Conservation (phyloP, 352 stramenopile genomes). For the Phytophthora lateralis region DNA sequence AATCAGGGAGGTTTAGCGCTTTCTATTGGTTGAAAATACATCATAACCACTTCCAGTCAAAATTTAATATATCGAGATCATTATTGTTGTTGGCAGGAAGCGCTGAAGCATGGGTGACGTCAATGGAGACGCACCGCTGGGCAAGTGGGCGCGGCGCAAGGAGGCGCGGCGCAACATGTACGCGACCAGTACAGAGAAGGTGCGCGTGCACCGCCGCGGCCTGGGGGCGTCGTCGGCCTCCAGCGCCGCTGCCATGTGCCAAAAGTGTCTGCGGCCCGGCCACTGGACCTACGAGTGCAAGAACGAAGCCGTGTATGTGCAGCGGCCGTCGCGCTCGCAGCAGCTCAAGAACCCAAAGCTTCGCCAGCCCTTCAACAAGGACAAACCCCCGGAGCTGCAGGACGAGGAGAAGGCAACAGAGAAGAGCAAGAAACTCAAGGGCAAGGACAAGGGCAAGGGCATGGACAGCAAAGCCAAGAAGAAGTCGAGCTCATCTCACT, state of each 20-base stretch:
- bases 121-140: slow-evolving; percentile 49
- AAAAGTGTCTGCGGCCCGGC: slow-evolving; percentile 80
- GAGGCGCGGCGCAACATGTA: slow-evolving; percentile 86
- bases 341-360: slow-evolving; percentile 84
- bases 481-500: slow-evolving; percentile 11
- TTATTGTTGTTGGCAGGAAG: not conserved
- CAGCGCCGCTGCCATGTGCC: slow-evolving; percentile 59
- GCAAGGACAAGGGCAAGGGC: slow-evolving; percentile 24
- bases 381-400: slow-evolving; percentile 63
- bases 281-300: slow-evolving; percentile 92
- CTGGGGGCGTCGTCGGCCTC: slow-evolving; percentile 22
- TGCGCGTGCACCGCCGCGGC: slow-evolving; percentile 58
- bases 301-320: slow-evolving; percentile 82
- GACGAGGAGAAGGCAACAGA: slow-evolving; percentile 41
- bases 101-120: slow-evolving; percentile 33
- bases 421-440: slow-evolving; percentile 34
- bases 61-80: not conserved
- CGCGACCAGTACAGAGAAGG: slow-evolving; percentile 78
- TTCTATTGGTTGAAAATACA: slow-evolving; percentile 14
- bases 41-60: not conserved
- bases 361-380: slow-evolving; percentile 81
- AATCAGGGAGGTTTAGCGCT: slow-evolving; percentile 14
- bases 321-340: slow-evolving; percentile 75
- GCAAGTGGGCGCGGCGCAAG: slow-evolving; percentile 71
- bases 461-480: slow-evolving; percentile 17